Percentiles rank a stretch among this genome's conserved stretches.
Conservation (phyloP, 1,139 yeast genomes). For the Neolecta irregularis region DNA sequence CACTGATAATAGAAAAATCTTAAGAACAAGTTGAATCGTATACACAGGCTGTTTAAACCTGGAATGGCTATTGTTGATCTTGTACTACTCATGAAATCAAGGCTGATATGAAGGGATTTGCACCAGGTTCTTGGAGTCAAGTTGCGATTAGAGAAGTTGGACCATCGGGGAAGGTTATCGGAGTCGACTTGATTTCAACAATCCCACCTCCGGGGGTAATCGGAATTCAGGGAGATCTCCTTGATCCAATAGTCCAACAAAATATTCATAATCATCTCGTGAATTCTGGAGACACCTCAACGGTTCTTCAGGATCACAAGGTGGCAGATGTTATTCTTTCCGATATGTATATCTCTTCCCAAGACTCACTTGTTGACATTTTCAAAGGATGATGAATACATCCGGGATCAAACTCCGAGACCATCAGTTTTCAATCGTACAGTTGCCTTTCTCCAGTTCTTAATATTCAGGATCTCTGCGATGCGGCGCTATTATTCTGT, state of each 20-base stretch:
- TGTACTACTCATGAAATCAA: slow-evolving; percentile 10
- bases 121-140: slow-evolving; percentile 94
- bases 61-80: slow-evolving; percentile 60
- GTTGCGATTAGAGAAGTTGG: slow-evolving; percentile 50
- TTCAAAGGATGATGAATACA: slow-evolving; percentile 60
- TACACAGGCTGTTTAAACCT: slow-evolving; percentile 41
- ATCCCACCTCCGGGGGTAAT: slow-evolving; percentile 69
- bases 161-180: slow-evolving; percentile 52
- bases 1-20: slow-evolving; percentile 23
- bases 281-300: slow-evolving; percentile 22
- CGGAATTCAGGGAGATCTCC: slow-evolving; percentile 73
- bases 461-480: slow-evolving; percentile 53
- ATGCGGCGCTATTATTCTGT: slow-evolving; percentile 70
- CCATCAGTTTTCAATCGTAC: slow-evolving; percentile 42
- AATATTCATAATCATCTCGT: slow-evolving; percentile 43
- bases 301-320: slow-evolving; percentile 4
- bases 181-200: slow-evolving; percentile 69
- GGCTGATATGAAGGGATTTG: slow-evolving; percentile 41
- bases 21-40: slow-evolving; percentile 35
- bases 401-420: slow-evolving; percentile 48
- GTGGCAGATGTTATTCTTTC: slow-evolving; percentile 57
- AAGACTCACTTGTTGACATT: slow-evolving; percentile 58
- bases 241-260: slow-evolving; percentile 50
- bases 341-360: slow-evolving; percentile 71
- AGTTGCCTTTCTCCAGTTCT: slow-evolving; percentile 19